Base-by-base conservation (phyloP, 2,329 filamentous ascomycete genomes). In the Calonectria naviculata region DNA sequence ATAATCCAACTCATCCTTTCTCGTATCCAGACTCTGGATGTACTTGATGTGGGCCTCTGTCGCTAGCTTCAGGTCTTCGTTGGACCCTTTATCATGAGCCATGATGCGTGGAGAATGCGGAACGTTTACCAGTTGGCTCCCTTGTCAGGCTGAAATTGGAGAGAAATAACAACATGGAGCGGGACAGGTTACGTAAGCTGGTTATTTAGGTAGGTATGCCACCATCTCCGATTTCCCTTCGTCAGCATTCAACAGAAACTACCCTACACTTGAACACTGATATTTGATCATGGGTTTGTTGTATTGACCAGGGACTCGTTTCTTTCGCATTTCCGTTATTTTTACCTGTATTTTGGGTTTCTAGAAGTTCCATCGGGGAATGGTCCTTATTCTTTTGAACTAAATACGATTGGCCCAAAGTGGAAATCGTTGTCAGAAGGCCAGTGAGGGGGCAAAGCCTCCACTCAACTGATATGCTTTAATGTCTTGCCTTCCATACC, bases 1-100 rank as follows among this genome's bases (percentile, higher is more conserved):
- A 86, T 98, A 99, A 83, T 98, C 95, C 78, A 98, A 92, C 84
- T 98, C 94, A 87, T 98, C 95, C 85, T 94, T 95, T 81, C 93
- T 93, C 75, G 93, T 95, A 84, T 99, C 95, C 77, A 99, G 89
- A 80, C 93, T 94, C 84, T 97, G 94, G 77, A 99, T 95, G 83
- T 98, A 99, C 81, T 92, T 91, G 78, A 98, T 94, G 83, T 99
- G 97, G 26, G 88, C 87, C 9, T 86, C 86, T 7, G 85, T 85
- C 61, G 87, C 87, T 60, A 91, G 85, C 73, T 84, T 82, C 28
- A 83, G 82, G 74, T 85, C 84, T 42, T 85, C 82, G 31, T 84
- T 80, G 21, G 71, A 26, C 47, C 74, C 44, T 60, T 68, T 64
- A 38, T 60, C 74, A 67, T 79, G 72, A 38, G 80, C 71, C 82